Base-by-base conservation (phyloP, 108 stramenopile species). In the Pseudonitzschia delicatissima region DNA sequence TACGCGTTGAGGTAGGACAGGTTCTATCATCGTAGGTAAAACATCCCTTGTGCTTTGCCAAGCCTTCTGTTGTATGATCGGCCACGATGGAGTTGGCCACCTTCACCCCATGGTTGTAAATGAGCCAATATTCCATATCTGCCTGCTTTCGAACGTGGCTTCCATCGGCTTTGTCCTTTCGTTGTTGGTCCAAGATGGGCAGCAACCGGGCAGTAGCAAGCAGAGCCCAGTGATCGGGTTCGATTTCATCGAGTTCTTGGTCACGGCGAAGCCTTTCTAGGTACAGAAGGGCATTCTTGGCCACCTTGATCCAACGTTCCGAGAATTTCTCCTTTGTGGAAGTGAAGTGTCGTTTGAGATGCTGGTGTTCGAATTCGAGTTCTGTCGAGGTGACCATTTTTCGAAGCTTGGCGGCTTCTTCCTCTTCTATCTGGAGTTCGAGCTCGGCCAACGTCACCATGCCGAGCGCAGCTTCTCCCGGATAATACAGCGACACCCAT, bases 191-290 rank as follows among this genome's bases (percentile, higher is more conserved):
- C 15, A 74, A 13, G 1, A 62, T n/a, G 15, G 68, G 67, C 9
- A 74, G 40, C 9, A 74, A 39, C 26, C 45, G 18, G 7, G 65
- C 23, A 2, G 73, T 68, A 6, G 73, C 67, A 20, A 74, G n/a
- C 15, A 74, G 48, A 12, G 73, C 67, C 73, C 73, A 74, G 35
- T 74, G 73, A 45, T 74, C 73, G 5, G 73, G 61, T 45, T 74
- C 73, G 26, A 74, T 68, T 39, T 74, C 60, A 32, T 58, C 13
- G 13, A 74, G 37, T 4, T 45, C 32, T 13, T 44, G 32, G 25
- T 37, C 45, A 5, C 69, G 49, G 27, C 75, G 62, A 1, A 66
- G 15, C 6, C 33, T 21, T 58, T 76, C 68, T 26, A 76, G 39
- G 37, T 76, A 76, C 11, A 66, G 29, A 7, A 76, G 44, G 6